phyloP scores from a whole-genome alignment of 768 basidiomycete species.

The Boletus huronensis region DNA sequence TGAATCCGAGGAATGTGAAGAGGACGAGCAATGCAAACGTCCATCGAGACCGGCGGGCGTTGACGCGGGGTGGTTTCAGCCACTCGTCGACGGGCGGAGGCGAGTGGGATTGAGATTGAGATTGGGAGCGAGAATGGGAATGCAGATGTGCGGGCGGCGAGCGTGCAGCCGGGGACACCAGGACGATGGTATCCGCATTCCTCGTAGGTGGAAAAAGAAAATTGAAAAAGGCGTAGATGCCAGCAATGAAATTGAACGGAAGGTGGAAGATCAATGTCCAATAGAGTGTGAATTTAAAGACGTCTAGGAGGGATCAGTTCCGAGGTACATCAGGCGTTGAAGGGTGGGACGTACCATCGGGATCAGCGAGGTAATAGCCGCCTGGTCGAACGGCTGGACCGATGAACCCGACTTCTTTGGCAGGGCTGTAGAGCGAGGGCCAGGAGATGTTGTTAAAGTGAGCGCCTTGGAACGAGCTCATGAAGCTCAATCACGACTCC shows the following conservation, averaged over 20 bases:
- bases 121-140: background rate
- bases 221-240: conserved; percentile 41
- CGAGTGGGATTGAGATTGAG: background rate
- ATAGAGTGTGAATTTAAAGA: conserved; percentile 46
- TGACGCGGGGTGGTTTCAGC: conserved; percentile 22
- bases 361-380: conserved; percentile 35
- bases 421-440: conserved; percentile 39
- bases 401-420: conserved; percentile 30
- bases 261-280: conserved; percentile 46
- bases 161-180: background rate
- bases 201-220: conserved; percentile 36
- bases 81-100: conserved; percentile 1
- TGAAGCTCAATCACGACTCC: too few species aligned
- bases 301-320: conserved; percentile 24
- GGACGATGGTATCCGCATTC: conserved; percentile 1
- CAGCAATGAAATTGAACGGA: conserved; percentile 40
- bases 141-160: background rate
- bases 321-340: too few species aligned
- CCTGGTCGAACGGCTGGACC: conserved; percentile 29
- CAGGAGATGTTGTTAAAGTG: conserved; percentile 26
- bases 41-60: conserved; percentile 36
- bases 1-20: conserved; percentile 32
- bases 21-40: conserved; percentile 41
- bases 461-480: background rate
- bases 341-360: conserved; percentile 24